A percentile compares a stretch with the other conserved stretches of the same genome.
Evolutionary conservation across 202 grass and related monocot species (phyloP).

Genomic region (Zoysia matrella): DNA sequence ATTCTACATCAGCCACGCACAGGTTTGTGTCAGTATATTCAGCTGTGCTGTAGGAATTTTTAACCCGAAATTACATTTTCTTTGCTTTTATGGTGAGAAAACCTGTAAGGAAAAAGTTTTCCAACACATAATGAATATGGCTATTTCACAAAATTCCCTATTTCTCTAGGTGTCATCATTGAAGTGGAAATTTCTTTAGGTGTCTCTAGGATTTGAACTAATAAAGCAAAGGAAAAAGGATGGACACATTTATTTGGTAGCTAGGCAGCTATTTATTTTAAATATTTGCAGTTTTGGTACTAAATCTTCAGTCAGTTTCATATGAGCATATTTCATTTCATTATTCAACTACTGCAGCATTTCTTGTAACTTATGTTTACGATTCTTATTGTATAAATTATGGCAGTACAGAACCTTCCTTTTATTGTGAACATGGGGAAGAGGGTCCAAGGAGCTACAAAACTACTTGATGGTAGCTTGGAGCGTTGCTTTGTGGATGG

Average conservation of each 20-base stretch:
- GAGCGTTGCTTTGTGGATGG: too few relatives aligned
- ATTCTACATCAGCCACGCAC: slow-evolving; percentile 85
- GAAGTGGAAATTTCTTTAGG: not conserved
- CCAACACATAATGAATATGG: not conserved
- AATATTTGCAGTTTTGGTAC: not conserved
- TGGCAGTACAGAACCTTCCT: not conserved
- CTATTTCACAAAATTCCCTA: not conserved
- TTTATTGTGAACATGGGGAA: too few relatives aligned
- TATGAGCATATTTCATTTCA: not conserved
- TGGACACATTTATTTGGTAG: not conserved
- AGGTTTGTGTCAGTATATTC: slow-evolving; percentile 58
- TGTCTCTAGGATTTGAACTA: not conserved
- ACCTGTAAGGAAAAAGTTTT: not conserved
- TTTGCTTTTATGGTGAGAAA: not conserved
- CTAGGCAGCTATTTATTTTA: not conserved
- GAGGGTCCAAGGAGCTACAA: too few relatives aligned
- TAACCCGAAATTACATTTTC: not conserved
- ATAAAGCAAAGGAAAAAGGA: not conserved
- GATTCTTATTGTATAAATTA: slow-evolving; percentile 60
- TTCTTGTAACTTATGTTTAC: slow-evolving; percentile 48
- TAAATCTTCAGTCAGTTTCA: slow-evolving; percentile 11
- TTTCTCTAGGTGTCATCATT: not conserved
- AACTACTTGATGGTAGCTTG: too few relatives aligned
- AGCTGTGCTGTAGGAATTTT: not conserved
- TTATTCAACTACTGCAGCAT: slow-evolving; percentile 3